phyloP scores from a whole-genome alignment of 768 basidiomycete species.

The Tulasnella sp. region DNA sequence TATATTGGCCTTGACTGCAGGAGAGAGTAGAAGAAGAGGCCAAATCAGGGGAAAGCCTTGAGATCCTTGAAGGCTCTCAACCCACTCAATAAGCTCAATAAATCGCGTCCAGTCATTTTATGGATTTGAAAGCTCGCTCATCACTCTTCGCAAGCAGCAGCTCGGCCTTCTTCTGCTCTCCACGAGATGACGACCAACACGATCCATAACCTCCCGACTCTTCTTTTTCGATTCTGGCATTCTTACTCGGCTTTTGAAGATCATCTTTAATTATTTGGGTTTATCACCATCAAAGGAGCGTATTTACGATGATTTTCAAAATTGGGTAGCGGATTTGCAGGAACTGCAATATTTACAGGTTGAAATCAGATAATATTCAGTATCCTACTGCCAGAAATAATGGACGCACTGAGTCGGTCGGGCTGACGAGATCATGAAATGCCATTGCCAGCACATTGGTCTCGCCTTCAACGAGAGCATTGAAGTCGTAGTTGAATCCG shows the following conservation, averaged over 20 bases:
- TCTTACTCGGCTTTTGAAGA: not conserved
- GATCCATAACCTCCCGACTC: not conserved
- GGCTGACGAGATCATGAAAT: slow-evolving; percentile 23
- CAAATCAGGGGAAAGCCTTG: slow-evolving; percentile 31
- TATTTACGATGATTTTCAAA: slow-evolving; percentile 5
- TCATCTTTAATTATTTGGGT: not conserved
- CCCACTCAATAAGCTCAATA: slow-evolving; percentile 41
- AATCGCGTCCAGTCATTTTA: slow-evolving; percentile 33
- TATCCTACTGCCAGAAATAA: not conserved
- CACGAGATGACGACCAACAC: slow-evolving; percentile 15
- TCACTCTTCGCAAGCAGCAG: not conserved
- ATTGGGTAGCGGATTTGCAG: not conserved
- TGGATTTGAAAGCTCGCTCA: not conserved
- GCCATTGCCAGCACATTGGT: slow-evolving; percentile 28
- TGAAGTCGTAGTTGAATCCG: slow-evolving; percentile 31
- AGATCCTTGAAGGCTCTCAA: slow-evolving; percentile 27
- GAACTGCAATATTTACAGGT: not conserved
- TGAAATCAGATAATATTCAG: not conserved
- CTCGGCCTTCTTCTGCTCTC: slow-evolving; percentile 28
- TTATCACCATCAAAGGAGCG: not conserved
- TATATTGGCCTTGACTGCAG: slow-evolving; percentile 46
- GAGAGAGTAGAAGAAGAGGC: too few relatives aligned
- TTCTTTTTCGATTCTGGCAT: not conserved
- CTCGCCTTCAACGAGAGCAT: slow-evolving; percentile 24
- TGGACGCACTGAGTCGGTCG: not conserved